Evolutionary conservation across 1,284 basidiomycete genomes (phyloP).

Genomic region (Trametes polyzona): DNA sequence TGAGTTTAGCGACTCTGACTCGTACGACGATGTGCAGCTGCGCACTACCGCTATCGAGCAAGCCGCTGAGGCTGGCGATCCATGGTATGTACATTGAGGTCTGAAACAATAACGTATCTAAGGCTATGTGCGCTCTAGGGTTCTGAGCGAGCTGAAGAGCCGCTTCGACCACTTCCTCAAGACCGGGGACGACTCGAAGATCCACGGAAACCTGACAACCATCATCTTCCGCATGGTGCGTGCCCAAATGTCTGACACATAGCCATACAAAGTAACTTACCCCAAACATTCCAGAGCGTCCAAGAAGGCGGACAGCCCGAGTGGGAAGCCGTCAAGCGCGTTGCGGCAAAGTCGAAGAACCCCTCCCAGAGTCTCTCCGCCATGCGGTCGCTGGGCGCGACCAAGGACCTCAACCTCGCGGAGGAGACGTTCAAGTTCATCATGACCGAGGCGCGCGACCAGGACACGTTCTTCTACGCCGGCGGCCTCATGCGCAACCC

Average conservation of each 20-base stretch:
- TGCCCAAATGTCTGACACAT: not conserved
- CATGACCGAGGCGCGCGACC: slow-evolving; percentile 58
- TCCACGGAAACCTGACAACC: slow-evolving; percentile 77
- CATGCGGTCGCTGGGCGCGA: slow-evolving; percentile 59
- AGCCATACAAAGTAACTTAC: no score
- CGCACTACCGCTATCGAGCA: slow-evolving; percentile 78
- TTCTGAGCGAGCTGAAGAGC: slow-evolving; percentile 71
- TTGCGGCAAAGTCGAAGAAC: slow-evolving; percentile 77
- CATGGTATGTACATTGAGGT: slow-evolving; percentile 43
- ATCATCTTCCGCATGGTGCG: slow-evolving; percentile 56
- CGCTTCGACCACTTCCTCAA: slow-evolving; percentile 79
- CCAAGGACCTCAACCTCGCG: slow-evolving; percentile 50
- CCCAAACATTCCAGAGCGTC: slow-evolving; percentile 52
- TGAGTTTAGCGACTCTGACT: slow-evolving; percentile 72
- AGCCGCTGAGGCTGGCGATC: slow-evolving; percentile 67
- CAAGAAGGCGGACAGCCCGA: slow-evolving; percentile 62
- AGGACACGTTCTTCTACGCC: slow-evolving; percentile 67
- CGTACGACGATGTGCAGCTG: slow-evolving; percentile 74
- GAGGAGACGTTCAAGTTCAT: slow-evolving; percentile 65
- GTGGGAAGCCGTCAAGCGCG: slow-evolving; percentile 74
- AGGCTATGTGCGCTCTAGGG: slow-evolving; percentile 45
- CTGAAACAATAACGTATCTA: not conserved
- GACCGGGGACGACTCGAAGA: slow-evolving; percentile 77
- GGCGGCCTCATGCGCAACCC: slow-evolving; percentile 48
- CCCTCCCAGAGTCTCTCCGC: slow-evolving; percentile 72